A percentile compares a stretch with the other conserved stretches of the same genome.
Evolutionary conservation across 495 filamentous ascomycete genomes (phyloP).

Genomic region (Penicillium simplicissimum): DNA sequence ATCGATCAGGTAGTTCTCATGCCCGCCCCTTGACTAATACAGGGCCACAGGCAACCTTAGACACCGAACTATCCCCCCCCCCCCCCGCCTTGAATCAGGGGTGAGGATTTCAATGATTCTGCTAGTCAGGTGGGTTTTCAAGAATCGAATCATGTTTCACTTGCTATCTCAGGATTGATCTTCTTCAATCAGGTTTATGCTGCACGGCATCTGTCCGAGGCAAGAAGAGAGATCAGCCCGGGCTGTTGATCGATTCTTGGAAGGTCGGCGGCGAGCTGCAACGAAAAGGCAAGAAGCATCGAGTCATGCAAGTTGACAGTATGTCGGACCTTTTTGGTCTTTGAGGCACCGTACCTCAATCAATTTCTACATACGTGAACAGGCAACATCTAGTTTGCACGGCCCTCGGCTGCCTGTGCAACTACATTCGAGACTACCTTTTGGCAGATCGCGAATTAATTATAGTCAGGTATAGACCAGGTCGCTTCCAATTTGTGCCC

Average conservation of each 20-base stretch:
- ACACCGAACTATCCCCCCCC: not conserved
- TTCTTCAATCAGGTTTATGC: not conserved
- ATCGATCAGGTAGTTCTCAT: not conserved
- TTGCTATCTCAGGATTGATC: not conserved
- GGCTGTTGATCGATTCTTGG: not conserved
- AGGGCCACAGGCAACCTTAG: too few species aligned
- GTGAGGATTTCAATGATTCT: not conserved
- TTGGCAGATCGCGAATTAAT: too few species aligned
- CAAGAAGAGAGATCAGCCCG: not conserved
- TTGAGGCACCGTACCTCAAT: too few species aligned
- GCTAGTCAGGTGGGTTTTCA: not conserved
- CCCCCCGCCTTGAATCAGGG: not conserved
- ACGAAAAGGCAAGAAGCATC: not conserved
- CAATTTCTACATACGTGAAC: too few species aligned
- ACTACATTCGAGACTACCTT: too few species aligned
- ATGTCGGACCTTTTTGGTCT: not conserved
- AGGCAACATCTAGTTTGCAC: too few species aligned
- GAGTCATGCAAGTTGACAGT: not conserved
- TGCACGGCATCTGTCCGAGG: not conserved
- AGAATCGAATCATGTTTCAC: not conserved
- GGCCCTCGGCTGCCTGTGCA: too few species aligned
- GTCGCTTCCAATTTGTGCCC: too few species aligned
- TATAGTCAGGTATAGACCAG: too few species aligned
- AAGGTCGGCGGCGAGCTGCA: not conserved
- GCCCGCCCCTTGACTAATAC: not conserved